Percentiles rank a stretch among this genome's conserved stretches.
phyloP scores from a whole-genome alignment of 2,329 filamentous ascomycete genomes.

The Trichoderma guizhouense region DNA sequence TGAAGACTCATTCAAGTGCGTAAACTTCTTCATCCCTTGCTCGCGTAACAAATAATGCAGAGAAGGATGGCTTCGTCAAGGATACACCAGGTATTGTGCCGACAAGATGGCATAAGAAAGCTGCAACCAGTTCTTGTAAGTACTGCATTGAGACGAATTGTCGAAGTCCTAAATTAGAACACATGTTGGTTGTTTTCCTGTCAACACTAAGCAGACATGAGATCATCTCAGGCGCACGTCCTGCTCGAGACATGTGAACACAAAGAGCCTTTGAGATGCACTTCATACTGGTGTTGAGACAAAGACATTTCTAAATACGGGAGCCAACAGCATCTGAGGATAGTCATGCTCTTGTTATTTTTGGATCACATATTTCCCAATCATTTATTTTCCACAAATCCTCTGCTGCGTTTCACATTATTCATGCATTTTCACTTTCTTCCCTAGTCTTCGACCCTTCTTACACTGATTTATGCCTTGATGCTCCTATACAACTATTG shows the following conservation, averaged over 20 bases:
- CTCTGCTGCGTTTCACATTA: not conserved
- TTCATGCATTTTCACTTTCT: not conserved
- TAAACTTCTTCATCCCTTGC: not conserved
- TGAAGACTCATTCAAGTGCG: not conserved
- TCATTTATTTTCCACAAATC: not conserved
- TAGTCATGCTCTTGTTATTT: not conserved
- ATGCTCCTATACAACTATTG: not conserved
- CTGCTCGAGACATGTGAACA: not conserved
- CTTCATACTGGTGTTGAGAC: not conserved
- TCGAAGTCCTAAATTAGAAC: not conserved
- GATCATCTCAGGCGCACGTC: not conserved
- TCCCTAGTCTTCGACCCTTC: not conserved
- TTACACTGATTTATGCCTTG: not conserved
- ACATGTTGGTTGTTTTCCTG: not conserved
- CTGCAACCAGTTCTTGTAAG: not conserved
- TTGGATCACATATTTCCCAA: not conserved
- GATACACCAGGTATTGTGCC: not conserved
- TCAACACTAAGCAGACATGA: not conserved
- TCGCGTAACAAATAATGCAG: not conserved
- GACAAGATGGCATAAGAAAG: not conserved
- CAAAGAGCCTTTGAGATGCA: conserved; percentile 12
- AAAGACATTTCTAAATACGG: not conserved
- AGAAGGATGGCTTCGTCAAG: not conserved
- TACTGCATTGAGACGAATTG: not conserved
- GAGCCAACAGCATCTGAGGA: not conserved